Evolutionary conservation across 225 moss, liverwort and hornwort species (phyloP).

Genomic region (Sphagnum tenellum): DNA sequence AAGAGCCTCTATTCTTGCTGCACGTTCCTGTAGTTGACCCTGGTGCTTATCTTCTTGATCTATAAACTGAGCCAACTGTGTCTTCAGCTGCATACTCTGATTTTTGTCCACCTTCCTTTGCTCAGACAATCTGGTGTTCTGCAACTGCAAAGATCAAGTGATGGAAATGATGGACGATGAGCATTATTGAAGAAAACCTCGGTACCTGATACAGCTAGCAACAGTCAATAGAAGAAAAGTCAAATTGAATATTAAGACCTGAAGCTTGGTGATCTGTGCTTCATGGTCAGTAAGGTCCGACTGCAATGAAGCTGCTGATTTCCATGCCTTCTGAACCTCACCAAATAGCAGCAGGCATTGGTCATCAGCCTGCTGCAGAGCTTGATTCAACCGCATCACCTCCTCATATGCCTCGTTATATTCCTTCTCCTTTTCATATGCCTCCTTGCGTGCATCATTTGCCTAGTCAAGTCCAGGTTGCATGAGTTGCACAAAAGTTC

Average conservation of each 20-base stretch:
- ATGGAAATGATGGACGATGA: too few relatives aligned
- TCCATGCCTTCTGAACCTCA: slow-evolving; percentile 89
- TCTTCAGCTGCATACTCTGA: slow-evolving; percentile 23
- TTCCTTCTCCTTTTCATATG: slow-evolving; percentile 61
- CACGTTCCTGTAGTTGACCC: slow-evolving; percentile 44
- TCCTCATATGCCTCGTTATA: slow-evolving; percentile 62
- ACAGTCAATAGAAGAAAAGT: too few relatives aligned
- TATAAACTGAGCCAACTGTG: slow-evolving; percentile 29
- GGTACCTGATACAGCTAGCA: too few relatives aligned
- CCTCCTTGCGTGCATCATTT: slow-evolving; percentile 44
- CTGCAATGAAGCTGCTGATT: slow-evolving; percentile 52
- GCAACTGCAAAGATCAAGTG: slow-evolving; percentile 17
- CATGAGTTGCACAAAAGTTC: neutral
- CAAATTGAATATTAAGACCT: slow-evolving; percentile 14
- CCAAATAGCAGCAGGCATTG: slow-evolving; percentile 77
- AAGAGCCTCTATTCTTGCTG: slow-evolving; percentile 42
- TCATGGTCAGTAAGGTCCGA: slow-evolving; percentile 50
- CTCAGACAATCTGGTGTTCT: slow-evolving; percentile 37
- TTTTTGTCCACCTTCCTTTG: slow-evolving; percentile 34
- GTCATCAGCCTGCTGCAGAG: slow-evolving; percentile 69
- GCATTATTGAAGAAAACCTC: too few relatives aligned
- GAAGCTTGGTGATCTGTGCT: slow-evolving; percentile 60
- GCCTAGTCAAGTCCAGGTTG: slow-evolving; percentile 20
- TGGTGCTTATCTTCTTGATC: slow-evolving; percentile 48
- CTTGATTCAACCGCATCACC: slow-evolving; percentile 63